Conservation (phyloP, 1,139 yeast species). For the Hansenula sp. region DNA sequence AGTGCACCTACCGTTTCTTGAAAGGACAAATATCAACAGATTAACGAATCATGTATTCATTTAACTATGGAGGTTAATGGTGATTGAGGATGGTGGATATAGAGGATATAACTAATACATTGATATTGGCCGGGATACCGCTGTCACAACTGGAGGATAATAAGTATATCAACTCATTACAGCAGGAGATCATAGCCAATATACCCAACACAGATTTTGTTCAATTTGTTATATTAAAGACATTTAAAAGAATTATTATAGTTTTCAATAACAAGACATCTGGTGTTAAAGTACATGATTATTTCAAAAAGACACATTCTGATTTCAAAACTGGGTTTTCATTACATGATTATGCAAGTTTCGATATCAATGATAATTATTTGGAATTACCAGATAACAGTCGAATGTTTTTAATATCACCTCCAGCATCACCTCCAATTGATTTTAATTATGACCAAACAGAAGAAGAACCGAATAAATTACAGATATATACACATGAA, state of each 20-base stretch:
- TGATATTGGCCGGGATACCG: conserved; percentile 14
- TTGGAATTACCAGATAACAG: conserved; percentile 28
- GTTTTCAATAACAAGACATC: conserved; percentile 11
- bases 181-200: conserved; percentile 11
- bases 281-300: not conserved
- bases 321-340: conserved; percentile 16
- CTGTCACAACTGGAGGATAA: conserved; percentile 7
- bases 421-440: conserved; percentile 37
- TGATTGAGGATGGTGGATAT: not conserved
- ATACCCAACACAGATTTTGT: conserved; percentile 11
- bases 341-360: conserved; percentile 16
- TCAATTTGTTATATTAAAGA: conserved; percentile 18
- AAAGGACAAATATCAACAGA: not conserved
- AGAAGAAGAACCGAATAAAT: conserved; percentile 31
- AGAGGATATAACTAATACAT: conserved; percentile 14
- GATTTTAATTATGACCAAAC: conserved; percentile 31
- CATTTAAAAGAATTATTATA: conserved; percentile 16
- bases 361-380: conserved; percentile 18
- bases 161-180: conserved; percentile 10
- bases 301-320: not conserved
- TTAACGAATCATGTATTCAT: too few relatives aligned
- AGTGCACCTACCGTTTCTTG: too few relatives aligned
- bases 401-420: conserved; percentile 32
- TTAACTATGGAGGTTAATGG: not conserved
- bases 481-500: conserved; percentile 21